Evolutionary conservation across 768 basidiomycete genomes (phyloP).

Genomic region (Cyclocybe cylindracea): DNA sequence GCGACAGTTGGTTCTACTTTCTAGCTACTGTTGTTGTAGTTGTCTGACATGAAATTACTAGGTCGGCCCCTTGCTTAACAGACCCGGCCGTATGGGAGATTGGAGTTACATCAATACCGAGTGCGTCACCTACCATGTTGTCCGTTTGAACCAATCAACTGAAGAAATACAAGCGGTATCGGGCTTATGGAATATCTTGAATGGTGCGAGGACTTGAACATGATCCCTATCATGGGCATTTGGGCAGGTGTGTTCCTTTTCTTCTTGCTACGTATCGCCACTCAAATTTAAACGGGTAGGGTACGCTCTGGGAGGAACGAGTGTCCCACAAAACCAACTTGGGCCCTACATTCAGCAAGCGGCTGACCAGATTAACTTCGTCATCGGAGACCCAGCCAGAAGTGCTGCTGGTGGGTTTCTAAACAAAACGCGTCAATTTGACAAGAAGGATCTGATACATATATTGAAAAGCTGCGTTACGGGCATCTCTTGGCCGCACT

Average conservation of each 20-base stretch:
- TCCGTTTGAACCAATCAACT: neutral
- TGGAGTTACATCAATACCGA: conserved; percentile 67
- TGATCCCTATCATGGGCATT: conserved; percentile 66
- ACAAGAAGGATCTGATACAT: too few species aligned
- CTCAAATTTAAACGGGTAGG: conserved; percentile 28
- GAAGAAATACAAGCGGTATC: conserved; percentile 40
- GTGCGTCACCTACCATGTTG: conserved; percentile 29
- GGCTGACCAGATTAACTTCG: conserved; percentile 41
- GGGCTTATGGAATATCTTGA: conserved; percentile 59
- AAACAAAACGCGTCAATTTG: neutral
- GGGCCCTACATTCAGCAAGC: conserved; percentile 58
- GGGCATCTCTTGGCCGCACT: conserved; percentile 48
- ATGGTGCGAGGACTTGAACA: conserved; percentile 59
- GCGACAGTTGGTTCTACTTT: conserved; percentile 40
- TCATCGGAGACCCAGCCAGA: conserved; percentile 5
- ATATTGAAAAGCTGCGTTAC: conserved; percentile 4
- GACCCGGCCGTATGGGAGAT: conserved; percentile 53
- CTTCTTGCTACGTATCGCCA: neutral
- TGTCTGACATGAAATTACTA: neutral
- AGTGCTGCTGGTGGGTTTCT: conserved; percentile 2
- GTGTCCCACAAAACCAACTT: conserved; percentile 44
- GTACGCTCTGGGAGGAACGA: conserved; percentile 49
- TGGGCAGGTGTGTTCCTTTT: conserved; percentile 44
- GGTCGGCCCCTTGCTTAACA: conserved; percentile 50
- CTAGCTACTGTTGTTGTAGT: neutral